Percentiles rank a stretch among this genome's conserved stretches.
These are phyloP conservation scores for Fraxinus paxiana DNA, from an alignment of 305 asterid species.

Conservation along the genomic window DNA sequence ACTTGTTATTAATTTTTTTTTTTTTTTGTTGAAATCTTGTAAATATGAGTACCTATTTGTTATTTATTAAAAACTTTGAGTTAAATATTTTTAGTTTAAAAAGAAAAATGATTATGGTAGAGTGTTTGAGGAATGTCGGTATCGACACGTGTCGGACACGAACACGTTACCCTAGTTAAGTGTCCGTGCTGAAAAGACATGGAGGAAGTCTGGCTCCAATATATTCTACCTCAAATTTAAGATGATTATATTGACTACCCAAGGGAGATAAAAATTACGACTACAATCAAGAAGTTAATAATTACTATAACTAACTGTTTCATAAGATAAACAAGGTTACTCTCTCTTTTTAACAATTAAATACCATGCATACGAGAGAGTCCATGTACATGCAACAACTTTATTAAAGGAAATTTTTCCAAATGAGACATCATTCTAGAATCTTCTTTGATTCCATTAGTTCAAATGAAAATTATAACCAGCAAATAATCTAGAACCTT, in stretches of 20 bases:
- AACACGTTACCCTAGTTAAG: not conserved
- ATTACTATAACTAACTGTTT: not conserved
- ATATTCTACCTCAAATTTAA: not conserved
- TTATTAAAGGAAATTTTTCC: not conserved
- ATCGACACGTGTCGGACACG: not conserved
- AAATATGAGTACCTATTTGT: not conserved
- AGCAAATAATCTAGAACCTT: not conserved
- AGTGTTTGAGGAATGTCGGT: not conserved
- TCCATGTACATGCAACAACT: not conserved
- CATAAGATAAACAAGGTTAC: not conserved
- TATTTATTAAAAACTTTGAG: not conserved
- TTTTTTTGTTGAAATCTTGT: too few relatives aligned
- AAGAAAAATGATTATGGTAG: not conserved
- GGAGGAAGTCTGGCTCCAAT: not conserved
- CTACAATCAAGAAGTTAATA: not conserved
- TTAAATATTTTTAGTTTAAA: not conserved
- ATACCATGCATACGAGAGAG: not conserved
- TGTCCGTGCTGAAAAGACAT: not conserved
- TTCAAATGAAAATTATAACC: not conserved
- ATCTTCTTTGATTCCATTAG: not conserved
- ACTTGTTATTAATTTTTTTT: not conserved
- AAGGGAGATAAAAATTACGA: not conserved
- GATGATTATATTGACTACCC: not conserved
- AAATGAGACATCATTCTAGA: not conserved
- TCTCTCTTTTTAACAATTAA: not conserved